These are phyloP conservation scores for Trichosanthes cucumerina DNA, from an alignment of 306 rosid genomes.

Conservation along the genomic window DNA sequence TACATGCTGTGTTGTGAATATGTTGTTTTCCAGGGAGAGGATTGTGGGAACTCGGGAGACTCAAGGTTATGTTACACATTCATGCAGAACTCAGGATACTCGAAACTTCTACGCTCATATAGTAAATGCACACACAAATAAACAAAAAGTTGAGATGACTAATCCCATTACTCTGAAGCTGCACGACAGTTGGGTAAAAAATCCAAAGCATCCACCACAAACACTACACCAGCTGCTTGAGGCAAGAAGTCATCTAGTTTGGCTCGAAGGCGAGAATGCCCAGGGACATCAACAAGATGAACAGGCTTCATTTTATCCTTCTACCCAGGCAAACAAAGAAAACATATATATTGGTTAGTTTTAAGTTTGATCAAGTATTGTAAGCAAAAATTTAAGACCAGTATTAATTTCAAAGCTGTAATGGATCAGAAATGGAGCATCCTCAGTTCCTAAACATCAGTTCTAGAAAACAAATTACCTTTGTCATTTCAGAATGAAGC, in stretches of 20 bases:
- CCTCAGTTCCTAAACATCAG: not conserved
- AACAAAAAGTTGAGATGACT: not conserved
- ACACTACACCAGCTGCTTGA: conserved; percentile 73
- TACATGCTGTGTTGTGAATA: not conserved
- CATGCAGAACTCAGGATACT: not conserved
- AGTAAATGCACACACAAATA: not conserved
- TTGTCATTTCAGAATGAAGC: conserved; percentile 61
- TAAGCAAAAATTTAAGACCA: not conserved
- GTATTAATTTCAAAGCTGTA: too few species aligned
- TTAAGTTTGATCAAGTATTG: not conserved
- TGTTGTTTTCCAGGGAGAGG: not conserved
- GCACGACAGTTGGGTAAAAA: conserved; percentile 74
- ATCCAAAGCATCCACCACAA: conserved; percentile 84
- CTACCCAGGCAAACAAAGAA: conserved; percentile 25
- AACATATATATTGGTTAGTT: not conserved
- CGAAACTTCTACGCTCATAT: not conserved
- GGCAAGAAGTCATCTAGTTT: conserved; percentile 81
- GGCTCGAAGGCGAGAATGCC: conserved; percentile 89
- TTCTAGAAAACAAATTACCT: conserved; percentile 30
- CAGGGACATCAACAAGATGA: conserved; percentile 84
- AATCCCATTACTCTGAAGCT: conserved; percentile 64
- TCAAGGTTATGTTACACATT: not conserved
- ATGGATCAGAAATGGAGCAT: not conserved
- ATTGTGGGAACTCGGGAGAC: not conserved
- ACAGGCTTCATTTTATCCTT: conserved; percentile 68